These are phyloP conservation scores for Pleoardoris graminearum DNA, from an alignment of 2,329 filamentous ascomycete species.

Conservation along the genomic window DNA sequence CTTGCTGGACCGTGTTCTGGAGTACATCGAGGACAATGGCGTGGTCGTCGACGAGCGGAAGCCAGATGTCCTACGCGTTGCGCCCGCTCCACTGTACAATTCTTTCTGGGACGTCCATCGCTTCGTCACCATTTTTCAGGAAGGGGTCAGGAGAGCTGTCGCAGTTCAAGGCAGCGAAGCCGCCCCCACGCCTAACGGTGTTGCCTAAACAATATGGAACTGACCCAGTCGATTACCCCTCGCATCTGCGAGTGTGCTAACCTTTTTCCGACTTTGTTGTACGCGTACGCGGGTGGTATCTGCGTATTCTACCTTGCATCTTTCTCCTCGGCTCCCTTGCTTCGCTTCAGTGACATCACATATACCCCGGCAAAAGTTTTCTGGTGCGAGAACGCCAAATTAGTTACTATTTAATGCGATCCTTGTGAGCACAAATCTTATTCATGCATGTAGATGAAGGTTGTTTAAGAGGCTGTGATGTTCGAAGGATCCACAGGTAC, in stretches of 20 bases:
- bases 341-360: constrained; percentile 3
- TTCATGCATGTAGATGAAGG: too few species aligned
- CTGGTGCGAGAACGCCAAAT: not conserved
- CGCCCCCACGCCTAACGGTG: not conserved
- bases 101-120: constrained; percentile 69
- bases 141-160: constrained; percentile 51
- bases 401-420: constrained; percentile 4
- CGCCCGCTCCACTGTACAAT: constrained; percentile 84
- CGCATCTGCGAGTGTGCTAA: not conserved
- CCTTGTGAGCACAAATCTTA: too few species aligned
- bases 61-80: constrained; percentile 81
- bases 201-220: not conserved
- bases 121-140: constrained; percentile 52
- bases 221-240: not conserved
- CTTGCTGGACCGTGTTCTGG: constrained; percentile 69
- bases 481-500: too few species aligned
- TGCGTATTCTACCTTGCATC: not conserved
- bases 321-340: not conserved
- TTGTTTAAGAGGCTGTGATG: too few species aligned
- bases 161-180: not conserved
- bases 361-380: constrained; percentile 6
- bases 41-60: constrained; percentile 82
- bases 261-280: not conserved
- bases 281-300: not conserved
- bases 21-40: constrained; percentile 66